Conservation (phyloP, 148 eudicot species). For the Camellia granthamiana region DNA sequence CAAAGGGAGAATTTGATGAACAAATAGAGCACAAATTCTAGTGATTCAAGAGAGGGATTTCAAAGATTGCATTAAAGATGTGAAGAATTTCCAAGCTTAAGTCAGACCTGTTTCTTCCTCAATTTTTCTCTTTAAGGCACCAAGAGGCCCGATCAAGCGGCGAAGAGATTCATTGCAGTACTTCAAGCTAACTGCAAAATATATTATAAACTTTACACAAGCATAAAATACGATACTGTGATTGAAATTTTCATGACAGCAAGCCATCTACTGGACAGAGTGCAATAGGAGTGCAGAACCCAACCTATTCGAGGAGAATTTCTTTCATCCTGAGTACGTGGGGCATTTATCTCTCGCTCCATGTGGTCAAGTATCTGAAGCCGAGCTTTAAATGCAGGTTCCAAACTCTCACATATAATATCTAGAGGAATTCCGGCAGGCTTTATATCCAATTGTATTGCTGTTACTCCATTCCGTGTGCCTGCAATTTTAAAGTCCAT, state of each 20-base stretch:
- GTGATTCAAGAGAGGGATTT: not conserved
- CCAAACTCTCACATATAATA: conserved; percentile 79
- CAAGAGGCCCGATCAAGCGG: conserved; percentile 82
- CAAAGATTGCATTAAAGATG: not conserved
- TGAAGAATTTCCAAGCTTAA: conserved; percentile 6
- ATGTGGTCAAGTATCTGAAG: conserved; percentile 87
- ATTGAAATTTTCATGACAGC: not conserved
- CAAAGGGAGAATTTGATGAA: not conserved
- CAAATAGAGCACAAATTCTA: not conserved
- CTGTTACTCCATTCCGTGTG: conserved; percentile 88
- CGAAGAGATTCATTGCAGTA: conserved; percentile 82
- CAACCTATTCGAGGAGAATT: conserved; percentile 74
- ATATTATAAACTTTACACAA: not conserved
- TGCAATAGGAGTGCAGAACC: not conserved
- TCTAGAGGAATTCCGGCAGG: conserved; percentile 97
- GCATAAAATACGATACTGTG: not conserved
- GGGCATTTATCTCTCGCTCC: conserved; percentile 69
- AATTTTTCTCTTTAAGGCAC: conserved; percentile 77
- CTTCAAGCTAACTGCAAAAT: conserved; percentile 62
- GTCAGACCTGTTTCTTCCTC: conserved; percentile 82
- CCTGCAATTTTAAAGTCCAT: conserved; percentile 99
- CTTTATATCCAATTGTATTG: conserved; percentile 95
- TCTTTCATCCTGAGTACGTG: conserved; percentile 66
- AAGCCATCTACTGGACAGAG: not conserved
- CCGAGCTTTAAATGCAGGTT: conserved; percentile 79